Percentiles rank a stretch among this genome's conserved stretches.
phyloP scores from a whole-genome alignment of 805 yeast genomes.

The Candida methanosorbosa region DNA sequence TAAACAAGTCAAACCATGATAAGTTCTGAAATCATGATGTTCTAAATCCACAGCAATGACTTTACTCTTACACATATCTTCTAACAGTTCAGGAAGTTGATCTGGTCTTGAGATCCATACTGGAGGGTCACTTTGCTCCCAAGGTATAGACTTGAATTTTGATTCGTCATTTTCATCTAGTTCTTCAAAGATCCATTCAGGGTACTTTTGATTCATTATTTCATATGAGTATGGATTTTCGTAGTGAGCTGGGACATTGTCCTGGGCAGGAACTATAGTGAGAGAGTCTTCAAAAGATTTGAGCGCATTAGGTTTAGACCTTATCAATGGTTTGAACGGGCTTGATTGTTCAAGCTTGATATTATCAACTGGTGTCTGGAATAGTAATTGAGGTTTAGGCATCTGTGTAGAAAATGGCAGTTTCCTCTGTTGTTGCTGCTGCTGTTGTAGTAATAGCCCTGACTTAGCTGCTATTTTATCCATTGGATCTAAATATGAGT shows the following conservation, averaged over 20 bases:
- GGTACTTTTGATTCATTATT: constrained; percentile 63
- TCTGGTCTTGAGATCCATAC: constrained; percentile 63
- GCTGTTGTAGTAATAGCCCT: constrained; percentile 3
- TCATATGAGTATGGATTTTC: constrained; percentile 78
- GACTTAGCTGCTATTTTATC: too few relatives aligned
- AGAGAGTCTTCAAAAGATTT: constrained; percentile 46
- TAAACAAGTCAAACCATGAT: constrained; percentile 81
- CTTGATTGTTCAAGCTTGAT: constrained; percentile 49
- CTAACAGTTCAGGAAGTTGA: constrained; percentile 44
- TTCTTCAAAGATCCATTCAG: constrained; percentile 40
- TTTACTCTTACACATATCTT: constrained; percentile 35
- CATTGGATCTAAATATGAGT: constrained; percentile 48
- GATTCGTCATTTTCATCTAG: constrained; percentile 30
- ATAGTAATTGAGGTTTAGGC: constrained; percentile 61
- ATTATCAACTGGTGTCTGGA: constrained; percentile 46
- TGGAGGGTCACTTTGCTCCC: constrained; percentile 53
- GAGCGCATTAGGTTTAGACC: constrained; percentile 64
- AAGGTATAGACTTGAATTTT: constrained; percentile 38
- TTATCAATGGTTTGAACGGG: constrained; percentile 74
- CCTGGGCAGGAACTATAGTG: constrained; percentile 26
- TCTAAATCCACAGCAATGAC: constrained; percentile 92
- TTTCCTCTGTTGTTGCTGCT: constrained; percentile 3
- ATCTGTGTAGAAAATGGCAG: constrained; percentile 9
- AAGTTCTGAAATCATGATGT: constrained; percentile 89
- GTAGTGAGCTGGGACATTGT: constrained; percentile 45